phyloP scores from a whole-genome alignment of 495 filamentous ascomycete species.

The Parathielavia hyrcaniae region DNA sequence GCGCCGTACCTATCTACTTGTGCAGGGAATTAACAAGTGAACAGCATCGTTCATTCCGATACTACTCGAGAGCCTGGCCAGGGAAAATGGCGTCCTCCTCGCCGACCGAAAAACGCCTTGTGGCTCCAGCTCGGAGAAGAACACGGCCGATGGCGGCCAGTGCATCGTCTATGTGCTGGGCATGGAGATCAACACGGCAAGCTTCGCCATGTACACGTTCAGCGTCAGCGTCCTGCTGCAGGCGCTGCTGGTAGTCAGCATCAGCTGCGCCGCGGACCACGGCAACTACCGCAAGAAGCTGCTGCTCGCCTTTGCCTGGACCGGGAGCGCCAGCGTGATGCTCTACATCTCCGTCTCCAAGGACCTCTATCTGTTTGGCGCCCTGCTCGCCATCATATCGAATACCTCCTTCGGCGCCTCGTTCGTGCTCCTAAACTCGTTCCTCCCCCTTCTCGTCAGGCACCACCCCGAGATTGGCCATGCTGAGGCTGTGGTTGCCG shows the following conservation, averaged over 20 bases:
- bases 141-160: slow-evolving; percentile 48
- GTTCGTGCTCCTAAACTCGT: slow-evolving; percentile 79
- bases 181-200: slow-evolving; percentile 85
- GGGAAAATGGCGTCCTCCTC: slow-evolving; percentile 78
- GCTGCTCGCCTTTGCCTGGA: slow-evolving; percentile 73
- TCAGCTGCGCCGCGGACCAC: slow-evolving; percentile 93
- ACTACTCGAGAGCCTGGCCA: slow-evolving; percentile 83
- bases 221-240: slow-evolving; percentile 86
- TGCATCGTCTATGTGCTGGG: slow-evolving; percentile 81
- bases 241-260: slow-evolving; percentile 83
- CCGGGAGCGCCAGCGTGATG: slow-evolving; percentile 79
- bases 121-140: slow-evolving; percentile 40
- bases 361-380: slow-evolving; percentile 69
- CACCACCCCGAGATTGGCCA: slow-evolving; percentile 57
- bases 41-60: slow-evolving; percentile 94
- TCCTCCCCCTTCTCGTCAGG: slow-evolving; percentile 72
- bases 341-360: slow-evolving; percentile 73
- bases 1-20: not conserved
- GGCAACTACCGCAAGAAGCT: slow-evolving; percentile 87
- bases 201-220: slow-evolving; percentile 98
- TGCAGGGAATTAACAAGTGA: slow-evolving; percentile 10
- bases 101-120: slow-evolving; percentile 70
- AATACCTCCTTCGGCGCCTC: slow-evolving; percentile 87
- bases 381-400: slow-evolving; percentile 74
- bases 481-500: slow-evolving; percentile 15